Percentiles rank a stretch among this genome's conserved stretches.
phyloP scores from a whole-genome alignment of 371 early-diverging fungal species.

The Syncephalastrum monosporum region DNA sequence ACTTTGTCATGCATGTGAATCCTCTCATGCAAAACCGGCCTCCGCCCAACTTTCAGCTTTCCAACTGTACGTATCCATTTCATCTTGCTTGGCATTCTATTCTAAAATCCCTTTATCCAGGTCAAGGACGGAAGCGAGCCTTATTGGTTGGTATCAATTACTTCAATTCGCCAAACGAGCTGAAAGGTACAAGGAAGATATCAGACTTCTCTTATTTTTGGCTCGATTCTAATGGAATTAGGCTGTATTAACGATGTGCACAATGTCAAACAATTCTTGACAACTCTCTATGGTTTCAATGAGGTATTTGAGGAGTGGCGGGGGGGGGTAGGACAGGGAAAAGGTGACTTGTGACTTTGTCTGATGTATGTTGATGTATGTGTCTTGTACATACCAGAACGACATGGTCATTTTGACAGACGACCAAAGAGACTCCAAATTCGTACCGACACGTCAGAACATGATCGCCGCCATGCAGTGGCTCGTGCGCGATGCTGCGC shows the following conservation, averaged over 20 bases:
- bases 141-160: constrained; percentile 95
- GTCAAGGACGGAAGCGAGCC: constrained; percentile 75
- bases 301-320: constrained; percentile 30
- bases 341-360: background rate
- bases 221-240: constrained; percentile 4
- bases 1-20: constrained; percentile 17
- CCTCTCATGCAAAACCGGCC: constrained; percentile 25
- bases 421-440: constrained; percentile 67
- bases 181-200: constrained; percentile 47
- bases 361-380: background rate
- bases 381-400: constrained; percentile 21
- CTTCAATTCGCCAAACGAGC: constrained; percentile 61
- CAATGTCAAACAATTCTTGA: constrained; percentile 79
- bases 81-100: background rate
- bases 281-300: constrained; percentile 60
- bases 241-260: constrained; percentile 94
- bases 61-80: constrained; percentile 57
- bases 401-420: constrained; percentile 90
- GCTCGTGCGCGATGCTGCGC: constrained; percentile 79
- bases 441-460: constrained; percentile 82
- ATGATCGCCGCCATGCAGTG: constrained; percentile 67
- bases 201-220: background rate
- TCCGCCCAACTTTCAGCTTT: constrained; percentile 52
- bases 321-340: no score
- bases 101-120: constrained; percentile 11